phyloP scores from a whole-genome alignment of 176 grass and related monocot genomes.

The Carex pumila region DNA sequence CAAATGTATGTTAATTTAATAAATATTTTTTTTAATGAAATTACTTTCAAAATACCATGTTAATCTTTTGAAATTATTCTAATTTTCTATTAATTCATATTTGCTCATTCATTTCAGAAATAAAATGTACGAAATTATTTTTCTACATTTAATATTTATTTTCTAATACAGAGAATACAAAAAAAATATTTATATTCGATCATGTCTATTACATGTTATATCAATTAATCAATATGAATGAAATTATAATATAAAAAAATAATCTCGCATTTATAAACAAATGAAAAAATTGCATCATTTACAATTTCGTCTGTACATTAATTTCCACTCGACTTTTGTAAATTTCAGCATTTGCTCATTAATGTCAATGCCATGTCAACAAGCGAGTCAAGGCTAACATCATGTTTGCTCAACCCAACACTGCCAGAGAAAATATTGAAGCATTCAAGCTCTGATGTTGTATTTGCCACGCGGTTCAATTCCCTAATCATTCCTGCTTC shows the following conservation, averaged over 20 bases:
- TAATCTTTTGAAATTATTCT: no score
- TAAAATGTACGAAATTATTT: no score
- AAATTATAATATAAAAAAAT: background rate
- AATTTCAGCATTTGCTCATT: conserved; percentile 19
- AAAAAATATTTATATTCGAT: no score
- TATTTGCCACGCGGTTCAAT: conserved; percentile 30
- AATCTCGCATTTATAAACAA: background rate
- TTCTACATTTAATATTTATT: no score
- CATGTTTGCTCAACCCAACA: conserved; percentile 50
- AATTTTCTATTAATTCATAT: no score
- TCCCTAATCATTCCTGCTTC: conserved; percentile 43
- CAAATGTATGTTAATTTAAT: no score
- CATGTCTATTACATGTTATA: no score
- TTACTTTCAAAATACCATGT: no score
- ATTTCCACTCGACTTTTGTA: background rate
- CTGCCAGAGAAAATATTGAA: conserved; percentile 78
- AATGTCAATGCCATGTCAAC: conserved; percentile 36
- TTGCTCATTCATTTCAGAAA: no score
- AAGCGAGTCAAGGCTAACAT: conserved; percentile 26
- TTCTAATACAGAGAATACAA: no score
- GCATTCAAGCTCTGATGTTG: conserved; percentile 69
- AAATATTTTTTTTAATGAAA: no score
- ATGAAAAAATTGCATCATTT: background rate
- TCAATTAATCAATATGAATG: background rate
- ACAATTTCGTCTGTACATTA: conserved; percentile 2